Evolutionary conservation across 2,329 filamentous ascomycete species (phyloP).

Genomic region (Fusarium haematococcum): DNA sequence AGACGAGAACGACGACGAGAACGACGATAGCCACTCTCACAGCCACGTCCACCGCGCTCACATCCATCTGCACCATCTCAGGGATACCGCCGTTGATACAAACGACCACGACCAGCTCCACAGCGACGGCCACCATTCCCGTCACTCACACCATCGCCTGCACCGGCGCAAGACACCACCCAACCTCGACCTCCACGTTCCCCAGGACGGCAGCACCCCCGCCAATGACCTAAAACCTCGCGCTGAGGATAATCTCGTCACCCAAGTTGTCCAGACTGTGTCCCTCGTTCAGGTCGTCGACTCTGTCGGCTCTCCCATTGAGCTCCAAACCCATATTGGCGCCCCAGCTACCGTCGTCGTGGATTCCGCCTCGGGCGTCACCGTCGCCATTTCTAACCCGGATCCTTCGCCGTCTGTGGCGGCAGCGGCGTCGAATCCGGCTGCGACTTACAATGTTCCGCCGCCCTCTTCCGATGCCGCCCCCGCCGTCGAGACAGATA

Average conservation of each 20-base stretch:
- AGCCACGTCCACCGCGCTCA: slow-evolving; percentile 30
- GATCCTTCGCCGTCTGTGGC: slow-evolving; percentile 39
- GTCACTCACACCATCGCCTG: slow-evolving; percentile 37
- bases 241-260: slow-evolving; percentile 50
- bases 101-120: slow-evolving; percentile 29
- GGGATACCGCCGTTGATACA: slow-evolving; percentile 18
- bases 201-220: slow-evolving; percentile 34
- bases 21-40: slow-evolving; percentile 9
- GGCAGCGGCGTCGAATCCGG: slow-evolving; percentile 37
- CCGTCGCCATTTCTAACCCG: slow-evolving; percentile 49
- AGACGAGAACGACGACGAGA: slow-evolving; percentile 1
- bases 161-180: slow-evolving; percentile 28
- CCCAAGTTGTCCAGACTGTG: slow-evolving; percentile 65
- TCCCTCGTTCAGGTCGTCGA: slow-evolving; percentile 67
- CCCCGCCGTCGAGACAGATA: slow-evolving; percentile 30
- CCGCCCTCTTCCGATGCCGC: slow-evolving; percentile 28
- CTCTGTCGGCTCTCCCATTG: slow-evolving; percentile 57
- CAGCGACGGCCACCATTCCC: slow-evolving; percentile 42
- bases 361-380: slow-evolving; percentile 52
- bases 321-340: slow-evolving; percentile 57
- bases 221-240: slow-evolving; percentile 32
- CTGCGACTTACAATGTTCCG: slow-evolving; percentile 38
- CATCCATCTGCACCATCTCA: slow-evolving; percentile 30
- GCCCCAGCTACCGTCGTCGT: slow-evolving; percentile 54
- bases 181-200: slow-evolving; percentile 36